Conservation (phyloP, 2,329 filamentous ascomycete species). For the Plectosphaerella plurivora region DNA sequence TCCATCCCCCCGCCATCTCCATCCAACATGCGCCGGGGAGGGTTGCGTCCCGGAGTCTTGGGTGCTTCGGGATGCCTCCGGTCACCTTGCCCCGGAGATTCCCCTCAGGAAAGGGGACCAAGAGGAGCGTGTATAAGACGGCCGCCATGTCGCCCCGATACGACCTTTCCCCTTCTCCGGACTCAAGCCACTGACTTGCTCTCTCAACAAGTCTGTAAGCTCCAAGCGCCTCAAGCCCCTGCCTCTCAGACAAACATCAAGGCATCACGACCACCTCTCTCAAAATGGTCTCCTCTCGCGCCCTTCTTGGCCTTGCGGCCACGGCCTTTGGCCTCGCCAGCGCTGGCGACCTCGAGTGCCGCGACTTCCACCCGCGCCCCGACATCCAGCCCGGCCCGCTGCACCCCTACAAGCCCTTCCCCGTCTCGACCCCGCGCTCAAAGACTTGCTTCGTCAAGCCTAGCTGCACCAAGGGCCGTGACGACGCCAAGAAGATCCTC, state of each 20-base stretch:
- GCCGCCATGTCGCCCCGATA: background rate
- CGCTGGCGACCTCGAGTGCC: conserved; percentile 2
- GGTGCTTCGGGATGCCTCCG: too few relatives aligned
- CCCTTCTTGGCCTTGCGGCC: conserved; percentile 8
- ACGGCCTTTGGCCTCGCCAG: conserved; percentile 7
- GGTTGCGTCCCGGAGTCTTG: too few relatives aligned
- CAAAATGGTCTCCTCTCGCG: conserved; percentile 6
- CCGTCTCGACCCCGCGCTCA: conserved; percentile 12
- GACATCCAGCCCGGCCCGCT: conserved; percentile 13
- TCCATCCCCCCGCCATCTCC: too few relatives aligned
- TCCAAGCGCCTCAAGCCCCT: background rate
- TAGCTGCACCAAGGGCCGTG: conserved; percentile 19
- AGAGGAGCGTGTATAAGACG: background rate
- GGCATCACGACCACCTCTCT: background rate
- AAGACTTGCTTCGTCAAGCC: conserved; percentile 21
- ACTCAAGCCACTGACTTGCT: background rate
- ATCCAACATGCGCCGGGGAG: too few relatives aligned
- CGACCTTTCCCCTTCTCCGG: background rate
- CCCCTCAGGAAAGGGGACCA: too few relatives aligned
- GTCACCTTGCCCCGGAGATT: too few relatives aligned
- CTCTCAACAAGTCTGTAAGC: background rate
- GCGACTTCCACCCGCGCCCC: conserved; percentile 6
- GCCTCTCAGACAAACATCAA: background rate
- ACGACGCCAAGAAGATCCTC: conserved; percentile 37
- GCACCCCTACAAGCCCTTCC: conserved; percentile 12